These are phyloP conservation scores for Sclerotinia spermophila DNA, from an alignment of 2,329 filamentous ascomycete species.

Conservation along the genomic window DNA sequence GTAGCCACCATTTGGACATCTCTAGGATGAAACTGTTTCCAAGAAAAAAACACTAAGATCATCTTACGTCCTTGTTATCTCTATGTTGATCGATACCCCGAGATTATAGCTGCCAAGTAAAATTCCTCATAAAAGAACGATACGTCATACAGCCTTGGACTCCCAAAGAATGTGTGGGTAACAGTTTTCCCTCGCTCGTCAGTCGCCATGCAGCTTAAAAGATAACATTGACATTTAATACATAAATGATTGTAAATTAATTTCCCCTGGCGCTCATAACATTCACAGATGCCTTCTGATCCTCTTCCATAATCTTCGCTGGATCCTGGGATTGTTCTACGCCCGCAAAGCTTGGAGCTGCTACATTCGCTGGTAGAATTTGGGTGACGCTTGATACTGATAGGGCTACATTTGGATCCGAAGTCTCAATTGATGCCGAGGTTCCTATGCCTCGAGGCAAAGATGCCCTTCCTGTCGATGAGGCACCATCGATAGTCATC, in stretches of 20 bases:
- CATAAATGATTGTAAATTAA: neutral
- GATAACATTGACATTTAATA: neutral
- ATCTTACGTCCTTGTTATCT: neutral
- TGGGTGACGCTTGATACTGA: conserved; percentile 20
- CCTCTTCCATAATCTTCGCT: conserved; percentile 29
- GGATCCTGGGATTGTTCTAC: conserved; percentile 24
- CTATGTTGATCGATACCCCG: neutral
- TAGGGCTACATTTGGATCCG: conserved; percentile 19
- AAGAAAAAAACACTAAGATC: neutral
- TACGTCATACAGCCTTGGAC: conserved; percentile 2
- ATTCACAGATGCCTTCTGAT: conserved; percentile 26
- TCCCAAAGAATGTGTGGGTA: neutral
- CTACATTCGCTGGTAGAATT: conserved; percentile 25
- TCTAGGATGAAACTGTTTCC: neutral
- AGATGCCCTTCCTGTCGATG: conserved; percentile 3
- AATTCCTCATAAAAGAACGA: neutral
- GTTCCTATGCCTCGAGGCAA: conserved; percentile 2
- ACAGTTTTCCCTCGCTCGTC: too few species aligned
- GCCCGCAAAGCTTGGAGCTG: conserved; percentile 23
- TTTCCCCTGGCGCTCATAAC: conserved; percentile 5
- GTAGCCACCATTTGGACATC: neutral
- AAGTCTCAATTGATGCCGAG: conserved; percentile 4
- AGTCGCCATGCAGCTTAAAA: neutral
- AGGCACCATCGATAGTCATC: conserved; percentile 19
- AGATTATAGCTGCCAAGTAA: neutral